Evolutionary conservation across 2,329 filamentous ascomycete genomes (phyloP), one percentile per base, ranked within the genome.

Genomic region (Waltergamsia citrina): DNA sequence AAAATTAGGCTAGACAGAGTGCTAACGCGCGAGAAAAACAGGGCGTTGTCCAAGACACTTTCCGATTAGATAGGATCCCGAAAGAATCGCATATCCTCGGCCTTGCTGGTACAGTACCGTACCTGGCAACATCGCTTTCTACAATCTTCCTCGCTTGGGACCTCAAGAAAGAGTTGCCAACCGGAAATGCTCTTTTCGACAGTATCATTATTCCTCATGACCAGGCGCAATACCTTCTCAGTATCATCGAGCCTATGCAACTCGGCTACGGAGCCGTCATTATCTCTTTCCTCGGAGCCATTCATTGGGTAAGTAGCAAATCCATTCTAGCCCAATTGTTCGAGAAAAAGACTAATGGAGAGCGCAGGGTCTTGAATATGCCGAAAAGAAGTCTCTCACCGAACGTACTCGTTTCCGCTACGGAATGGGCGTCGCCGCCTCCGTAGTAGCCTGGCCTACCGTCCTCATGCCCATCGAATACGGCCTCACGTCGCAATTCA

Each of bases 191-290:
- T 19, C 64, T 81, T 33, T 47, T 45, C 21, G 50, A 57, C 29
- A 16, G 42, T 16, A 52, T 87, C 35, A 52, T 88, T 38, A 58
- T 93, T 44, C 74, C 69, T 43, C 77, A 78, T 32, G 74, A 86
- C 32, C 81, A 74, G 3, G 87, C 87, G 3, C 74, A 78, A 40
- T 62, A 82, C 17, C 65, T 86, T 36, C 69, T 95, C 8, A 71
- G 80, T 43, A 56, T 86, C 12, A 67, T 94, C 20, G 87, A 94
- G 61, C 87, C 87, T 10, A 62, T 95, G 34, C 90, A 95, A 59
- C 72, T 95, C 35, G 88, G 86, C 38, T 94, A 93, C 48, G 88
- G 90, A 36, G 90, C 88, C 31, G 77, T 93, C 38, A 92, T 94
- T 48, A 83, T 94, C 47, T 94, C 87, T 19, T 95, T 94, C 68